phyloP scores from a whole-genome alignment of 2,329 filamentous ascomycete genomes.

The Lasiodiplodia citricola region DNA sequence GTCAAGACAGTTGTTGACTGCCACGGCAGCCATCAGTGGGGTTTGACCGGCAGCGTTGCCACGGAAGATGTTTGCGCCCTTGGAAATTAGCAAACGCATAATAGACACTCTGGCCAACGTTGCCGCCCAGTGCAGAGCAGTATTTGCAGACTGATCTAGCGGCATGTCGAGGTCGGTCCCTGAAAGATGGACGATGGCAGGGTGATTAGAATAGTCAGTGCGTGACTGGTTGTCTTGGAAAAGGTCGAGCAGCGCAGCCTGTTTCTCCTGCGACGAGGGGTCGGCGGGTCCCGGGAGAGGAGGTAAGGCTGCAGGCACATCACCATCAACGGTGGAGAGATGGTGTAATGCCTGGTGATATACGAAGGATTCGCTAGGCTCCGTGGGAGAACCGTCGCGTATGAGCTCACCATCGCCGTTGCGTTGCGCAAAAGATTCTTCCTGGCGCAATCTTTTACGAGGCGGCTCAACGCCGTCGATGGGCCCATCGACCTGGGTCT shows the following conservation, averaged over 20 bases:
- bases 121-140: conserved; percentile 93
- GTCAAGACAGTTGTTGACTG: conserved; percentile 93
- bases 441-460: conserved; percentile 72
- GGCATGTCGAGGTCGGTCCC: conserved; percentile 88
- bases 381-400: conserved; percentile 73
- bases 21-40: conserved; percentile 87
- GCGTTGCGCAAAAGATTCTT: conserved; percentile 44
- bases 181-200: conserved; percentile 76
- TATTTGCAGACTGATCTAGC: conserved; percentile 87
- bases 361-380: conserved; percentile 79
- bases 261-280: conserved; percentile 77
- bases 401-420: conserved; percentile 63
- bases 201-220: conserved; percentile 74
- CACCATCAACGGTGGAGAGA: conserved; percentile 52
- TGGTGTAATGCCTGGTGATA: conserved; percentile 60
- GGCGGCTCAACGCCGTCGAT: conserved; percentile 73
- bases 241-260: conserved; percentile 78
- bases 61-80: conserved; percentile 84
- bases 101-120: conserved; percentile 86
- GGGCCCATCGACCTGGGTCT: conserved; percentile 27
- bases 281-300: conserved; percentile 66
- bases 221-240: conserved; percentile 59
- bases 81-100: conserved; percentile 78
- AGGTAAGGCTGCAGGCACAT: conserved; percentile 64
- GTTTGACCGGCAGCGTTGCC: conserved; percentile 92